Base-by-base conservation (phyloP, 805 yeast genomes). In the Monosporozyma siamensis region DNA sequence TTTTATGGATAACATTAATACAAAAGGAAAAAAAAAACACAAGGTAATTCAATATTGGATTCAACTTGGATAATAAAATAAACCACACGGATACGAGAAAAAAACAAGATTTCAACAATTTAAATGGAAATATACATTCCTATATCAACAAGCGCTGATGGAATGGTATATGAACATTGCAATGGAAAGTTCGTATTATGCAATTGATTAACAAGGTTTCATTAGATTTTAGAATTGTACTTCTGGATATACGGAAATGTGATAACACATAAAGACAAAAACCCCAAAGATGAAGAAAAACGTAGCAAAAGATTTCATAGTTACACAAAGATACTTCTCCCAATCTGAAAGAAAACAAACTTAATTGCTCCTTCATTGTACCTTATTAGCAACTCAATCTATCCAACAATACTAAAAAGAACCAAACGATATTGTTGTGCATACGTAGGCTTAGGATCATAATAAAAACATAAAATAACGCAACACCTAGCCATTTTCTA, bases 321-420 rank as follows among this genome's bases (percentile, higher is more conserved):
- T 31, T n/a, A 18, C 14, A 31, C 11, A 31, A 31, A 31, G 18
- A 18, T 6, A 31, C 18, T 31, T 31, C 35, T 31, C 35, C 35
- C 35, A 20, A 18, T 11, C 18, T 22, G 39, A 47, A 54, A 52
- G 61, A 57, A 40, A 32, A 47, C 61, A 58, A 59, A 58, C 9
- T 43, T 44, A 59, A 59, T 59, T 57, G 63, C 50, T 59, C 63
- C 55, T 48, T 47, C 46, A 32, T 9, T 8, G 15, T 15, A 25
- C 18, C 18, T 18, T 18, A 25, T 23, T 35, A 30, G 25, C 26
- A 25, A 25, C 15, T 15, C 23, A 26, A 24, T 36, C 35, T 15
- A 15, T 29, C 15, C 32, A 29, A 29, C 15, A 29, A 29, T 29
- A 20, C 15, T 29, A 29, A 31, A 31, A 31, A n/a, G 35, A 31